A percentile compares a stretch with the other conserved stretches of the same genome.
phyloP scores from a whole-genome alignment of 2,329 filamentous ascomycete species.

The Cordyceps fumosorosea region DNA sequence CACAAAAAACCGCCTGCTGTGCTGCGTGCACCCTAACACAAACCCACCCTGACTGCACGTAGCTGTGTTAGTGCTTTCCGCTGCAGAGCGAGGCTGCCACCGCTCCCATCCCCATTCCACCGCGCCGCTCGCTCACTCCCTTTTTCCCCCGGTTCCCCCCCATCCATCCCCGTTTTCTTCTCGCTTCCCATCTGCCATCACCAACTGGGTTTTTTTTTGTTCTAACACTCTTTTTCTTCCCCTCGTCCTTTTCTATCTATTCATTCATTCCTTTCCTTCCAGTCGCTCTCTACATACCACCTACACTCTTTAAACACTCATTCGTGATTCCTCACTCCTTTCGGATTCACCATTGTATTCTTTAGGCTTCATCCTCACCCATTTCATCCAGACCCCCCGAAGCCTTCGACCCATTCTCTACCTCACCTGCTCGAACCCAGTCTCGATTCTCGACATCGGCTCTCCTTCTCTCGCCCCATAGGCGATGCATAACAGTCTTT shows the following conservation, averaged over 20 bases:
- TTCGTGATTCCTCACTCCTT: background rate
- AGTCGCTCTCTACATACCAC: constrained; percentile 10
- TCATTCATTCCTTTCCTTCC: constrained; percentile 9
- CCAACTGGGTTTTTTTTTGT: constrained; percentile 28
- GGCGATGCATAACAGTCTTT: constrained; percentile 36
- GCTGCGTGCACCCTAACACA: background rate
- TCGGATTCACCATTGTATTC: constrained; percentile 10
- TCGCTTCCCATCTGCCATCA: constrained; percentile 28
- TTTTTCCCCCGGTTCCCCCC: constrained; percentile 31
- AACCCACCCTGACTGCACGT: background rate
- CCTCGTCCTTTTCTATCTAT: constrained; percentile 15
- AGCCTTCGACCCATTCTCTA: background rate
- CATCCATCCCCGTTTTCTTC: constrained; percentile 27
- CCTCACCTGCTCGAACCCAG: background rate
- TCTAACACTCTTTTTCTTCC: constrained; percentile 33
- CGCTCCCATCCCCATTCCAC: background rate
- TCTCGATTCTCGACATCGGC: constrained; percentile 26
- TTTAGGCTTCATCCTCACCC: background rate
- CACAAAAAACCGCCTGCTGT: background rate
- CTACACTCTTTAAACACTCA: background rate
- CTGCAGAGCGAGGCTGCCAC: background rate
- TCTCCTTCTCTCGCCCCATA: constrained; percentile 15
- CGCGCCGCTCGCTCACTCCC: constrained; percentile 17
- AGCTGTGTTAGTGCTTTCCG: background rate
- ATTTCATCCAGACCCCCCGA: background rate